phyloP scores from a whole-genome alignment of 768 basidiomycete genomes.

The Termitomyces sp. region DNA sequence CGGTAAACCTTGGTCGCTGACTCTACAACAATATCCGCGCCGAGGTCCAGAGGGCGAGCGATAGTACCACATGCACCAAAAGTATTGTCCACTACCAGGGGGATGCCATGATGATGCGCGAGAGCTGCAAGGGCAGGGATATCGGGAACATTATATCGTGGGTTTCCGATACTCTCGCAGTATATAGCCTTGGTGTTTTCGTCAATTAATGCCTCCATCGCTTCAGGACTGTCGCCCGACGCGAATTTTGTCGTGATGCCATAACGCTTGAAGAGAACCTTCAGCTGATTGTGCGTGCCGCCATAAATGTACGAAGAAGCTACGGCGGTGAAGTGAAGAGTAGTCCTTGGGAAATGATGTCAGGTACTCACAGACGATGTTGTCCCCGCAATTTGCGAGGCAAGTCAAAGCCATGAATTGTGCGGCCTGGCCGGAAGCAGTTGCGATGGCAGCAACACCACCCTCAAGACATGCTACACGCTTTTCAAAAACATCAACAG shows the following conservation, averaged over 20 bases:
- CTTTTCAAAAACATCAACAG: slow-evolving; percentile 53
- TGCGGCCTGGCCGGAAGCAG: slow-evolving; percentile 56
- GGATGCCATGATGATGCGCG: slow-evolving; percentile 54
- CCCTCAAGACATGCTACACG: slow-evolving; percentile 62
- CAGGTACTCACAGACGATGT: slow-evolving; percentile 50
- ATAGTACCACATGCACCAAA: slow-evolving; percentile 56
- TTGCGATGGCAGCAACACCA: slow-evolving; percentile 53
- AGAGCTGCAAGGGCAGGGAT: slow-evolving; percentile 56
- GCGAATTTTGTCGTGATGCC: slow-evolving; percentile 53
- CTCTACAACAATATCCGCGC: slow-evolving; percentile 29
- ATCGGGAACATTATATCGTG: slow-evolving; percentile 44
- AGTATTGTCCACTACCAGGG: slow-evolving; percentile 64
- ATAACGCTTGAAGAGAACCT: slow-evolving; percentile 36
- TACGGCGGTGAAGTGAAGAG: not conserved
- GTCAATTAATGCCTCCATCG: slow-evolving; percentile 48
- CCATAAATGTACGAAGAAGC: slow-evolving; percentile 20
- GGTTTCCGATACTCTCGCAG: slow-evolving; percentile 61
- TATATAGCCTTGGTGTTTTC: slow-evolving; percentile 52
- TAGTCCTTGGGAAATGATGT: slow-evolving; percentile 10
- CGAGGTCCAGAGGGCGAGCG: slow-evolving; percentile 19
- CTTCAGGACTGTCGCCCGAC: slow-evolving; percentile 36
- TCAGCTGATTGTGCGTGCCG: slow-evolving; percentile 50
- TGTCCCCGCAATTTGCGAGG: slow-evolving; percentile 51
- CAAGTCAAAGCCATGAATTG: slow-evolving; percentile 55
- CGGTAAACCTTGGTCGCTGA: slow-evolving; percentile 4